Evolutionary conservation across 768 basidiomycete genomes (phyloP), one percentile per base, ranked within the genome.

Genomic region (Pisolithus tinctorius): DNA sequence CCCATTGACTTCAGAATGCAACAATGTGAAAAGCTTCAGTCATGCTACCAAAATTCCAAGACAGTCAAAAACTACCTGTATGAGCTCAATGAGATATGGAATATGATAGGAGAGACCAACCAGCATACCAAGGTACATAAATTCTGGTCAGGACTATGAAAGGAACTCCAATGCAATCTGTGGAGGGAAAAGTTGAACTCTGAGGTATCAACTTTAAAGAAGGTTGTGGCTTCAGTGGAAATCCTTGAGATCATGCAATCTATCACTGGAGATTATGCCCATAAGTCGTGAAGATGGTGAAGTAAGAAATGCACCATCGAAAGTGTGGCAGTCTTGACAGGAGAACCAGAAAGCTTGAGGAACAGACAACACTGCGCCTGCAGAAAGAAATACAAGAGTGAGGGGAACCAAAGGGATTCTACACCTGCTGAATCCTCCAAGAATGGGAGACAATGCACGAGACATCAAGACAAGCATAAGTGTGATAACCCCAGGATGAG

Each of bases 101-200:
- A 20, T 20, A 20, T 20, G 2, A 64, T 72, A 6, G 69, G 70
- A 0, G 46, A 62, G 2, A 51, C 60, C 0, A 59, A 60, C 4
- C 44, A 62, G 5, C 53, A 48, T 0, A 65, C 70, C 11, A 54
- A 62, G 11, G 64, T 73, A 0, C 56, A 67, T 10, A 64, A 66
- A 34, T 56, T 74, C 0, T 77, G 71, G 65, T 57, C 61, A 16
- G 67, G 71, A 0, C 53, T 74, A 8, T 44, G 46, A 1, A 27
- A 52, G 0, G 47, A 58, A 4, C 61, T 75, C 6, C 64, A 68
- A 39, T 51, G 52, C 1, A 62, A 65, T 20, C 53, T 74, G 0
- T 71, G 68, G 57, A 49, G 20, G 20, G 20, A 20, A 20, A 20
- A 20, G 20, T 20, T 20, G 20, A 20, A 20, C 20, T 2, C 20